Evolutionary conservation across 2,329 filamentous ascomycete species (phyloP).

Genomic region (Xylaria sp.): DNA sequence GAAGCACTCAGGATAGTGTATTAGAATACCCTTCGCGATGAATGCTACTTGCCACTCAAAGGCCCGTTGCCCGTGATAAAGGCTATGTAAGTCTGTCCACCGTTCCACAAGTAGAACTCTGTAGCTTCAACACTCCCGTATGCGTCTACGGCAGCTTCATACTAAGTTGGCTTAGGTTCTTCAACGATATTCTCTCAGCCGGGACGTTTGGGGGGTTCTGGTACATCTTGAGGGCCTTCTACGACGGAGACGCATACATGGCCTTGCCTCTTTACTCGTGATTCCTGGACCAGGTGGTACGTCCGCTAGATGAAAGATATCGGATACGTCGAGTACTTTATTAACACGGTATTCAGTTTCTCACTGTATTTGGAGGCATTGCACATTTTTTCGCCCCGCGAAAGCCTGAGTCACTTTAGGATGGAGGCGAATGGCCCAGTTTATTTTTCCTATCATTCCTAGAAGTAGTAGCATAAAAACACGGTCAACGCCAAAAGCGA

Average conservation of each 20-base stretch:
- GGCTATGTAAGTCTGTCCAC: conserved; percentile 16
- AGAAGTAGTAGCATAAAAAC: not conserved
- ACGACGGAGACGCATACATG: conserved; percentile 27
- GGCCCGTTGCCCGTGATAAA: too few relatives aligned
- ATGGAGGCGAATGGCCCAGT: not conserved
- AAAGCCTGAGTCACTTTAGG: not conserved
- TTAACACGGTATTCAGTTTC: conserved; percentile 12
- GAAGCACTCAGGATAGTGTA: too few relatives aligned
- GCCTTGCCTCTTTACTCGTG: conserved; percentile 22
- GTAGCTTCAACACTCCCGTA: not conserved
- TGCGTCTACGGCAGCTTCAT: not conserved
- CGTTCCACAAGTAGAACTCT: not conserved
- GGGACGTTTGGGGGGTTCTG: conserved; percentile 21
- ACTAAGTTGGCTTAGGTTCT: conserved; percentile 20
- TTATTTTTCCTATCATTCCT: not conserved
- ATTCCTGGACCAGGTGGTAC: conserved; percentile 26
- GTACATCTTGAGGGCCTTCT: conserved; percentile 25
- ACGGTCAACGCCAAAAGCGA: not conserved
- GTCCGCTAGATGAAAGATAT: not conserved
- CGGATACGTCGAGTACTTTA: not conserved
- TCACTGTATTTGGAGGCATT: conserved; percentile 26
- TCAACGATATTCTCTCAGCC: conserved; percentile 28
- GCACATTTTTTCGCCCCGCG: conserved; percentile 15
- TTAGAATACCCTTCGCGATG: too few relatives aligned
- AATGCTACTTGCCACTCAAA: too few relatives aligned